Conservation (phyloP, 495 filamentous ascomycete species). For the Pseudomonodictys pantanalensis region DNA sequence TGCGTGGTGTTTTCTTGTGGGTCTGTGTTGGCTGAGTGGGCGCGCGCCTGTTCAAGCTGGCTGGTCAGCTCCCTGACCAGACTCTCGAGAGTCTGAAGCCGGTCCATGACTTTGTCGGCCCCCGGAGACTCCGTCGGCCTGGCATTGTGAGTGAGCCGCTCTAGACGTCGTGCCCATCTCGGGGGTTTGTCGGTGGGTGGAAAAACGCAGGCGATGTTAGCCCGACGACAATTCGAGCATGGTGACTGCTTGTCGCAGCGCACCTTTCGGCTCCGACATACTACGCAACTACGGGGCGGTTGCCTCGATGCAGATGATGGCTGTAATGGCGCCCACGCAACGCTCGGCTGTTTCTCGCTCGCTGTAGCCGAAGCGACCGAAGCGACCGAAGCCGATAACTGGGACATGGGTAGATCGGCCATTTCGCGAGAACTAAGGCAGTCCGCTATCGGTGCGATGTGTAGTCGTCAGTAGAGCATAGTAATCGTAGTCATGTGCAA, state of each 20-base stretch:
- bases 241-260: slow-evolving; percentile 67
- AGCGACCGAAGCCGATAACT: slow-evolving; percentile 1
- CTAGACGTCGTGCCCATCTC: slow-evolving; percentile 53
- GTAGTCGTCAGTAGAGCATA: too few species aligned
- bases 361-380: slow-evolving; percentile 23
- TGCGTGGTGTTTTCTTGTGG: slow-evolving; percentile 9
- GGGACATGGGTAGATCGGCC: too few species aligned
- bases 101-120: slow-evolving; percentile 49
- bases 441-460: too few species aligned
- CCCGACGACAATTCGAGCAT: slow-evolving; percentile 64
- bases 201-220: slow-evolving; percentile 56
- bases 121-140: slow-evolving; percentile 20
- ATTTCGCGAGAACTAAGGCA: too few species aligned
- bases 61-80: slow-evolving; percentile 56
- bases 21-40: slow-evolving; percentile 24
- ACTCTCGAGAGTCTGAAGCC: slow-evolving; percentile 52
- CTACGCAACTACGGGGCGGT: slow-evolving; percentile 54
- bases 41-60: slow-evolving; percentile 49
- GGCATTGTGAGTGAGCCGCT: slow-evolving; percentile 34
- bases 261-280: slow-evolving; percentile 61
- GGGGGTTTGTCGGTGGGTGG: slow-evolving; percentile 49
- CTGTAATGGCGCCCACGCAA: not conserved
- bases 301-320: slow-evolving; percentile 25
- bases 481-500: too few species aligned
- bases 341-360: slow-evolving; percentile 42